phyloP scores from a whole-genome alignment of 2,329 filamentous ascomycete species.

The Trichoderma arundinaceum region DNA sequence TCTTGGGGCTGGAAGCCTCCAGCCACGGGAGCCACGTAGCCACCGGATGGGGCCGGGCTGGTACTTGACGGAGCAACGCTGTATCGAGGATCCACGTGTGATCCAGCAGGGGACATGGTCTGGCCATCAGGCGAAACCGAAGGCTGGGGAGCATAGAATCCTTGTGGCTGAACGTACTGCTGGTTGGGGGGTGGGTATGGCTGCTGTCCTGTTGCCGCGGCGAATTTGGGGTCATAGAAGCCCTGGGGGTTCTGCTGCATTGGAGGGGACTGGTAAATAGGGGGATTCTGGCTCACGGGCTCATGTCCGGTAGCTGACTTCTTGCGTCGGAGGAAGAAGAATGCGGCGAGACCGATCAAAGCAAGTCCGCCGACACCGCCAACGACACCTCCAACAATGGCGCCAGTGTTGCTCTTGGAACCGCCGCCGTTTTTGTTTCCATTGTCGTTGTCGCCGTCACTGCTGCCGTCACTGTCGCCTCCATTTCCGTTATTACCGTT shows the following conservation, averaged over 20 bases:
- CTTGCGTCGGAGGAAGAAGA: slow-evolving; percentile 44
- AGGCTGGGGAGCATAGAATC: slow-evolving; percentile 23
- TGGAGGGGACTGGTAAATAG: slow-evolving; percentile 34
- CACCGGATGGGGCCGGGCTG: slow-evolving; percentile 34
- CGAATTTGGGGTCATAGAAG: slow-evolving; percentile 42
- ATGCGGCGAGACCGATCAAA: slow-evolving; percentile 40
- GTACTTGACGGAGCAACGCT: slow-evolving; percentile 34
- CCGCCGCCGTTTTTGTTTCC: slow-evolving; percentile 19
- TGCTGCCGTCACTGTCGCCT: slow-evolving; percentile 13
- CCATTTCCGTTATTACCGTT: slow-evolving; percentile 16
- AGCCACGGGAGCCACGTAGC: slow-evolving; percentile 33
- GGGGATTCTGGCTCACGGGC: slow-evolving; percentile 31
- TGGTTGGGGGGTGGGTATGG: slow-evolving; percentile 36
- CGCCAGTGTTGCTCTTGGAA: slow-evolving; percentile 37
- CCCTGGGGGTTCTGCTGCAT: slow-evolving; percentile 32
- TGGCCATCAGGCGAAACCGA: slow-evolving; percentile 10
- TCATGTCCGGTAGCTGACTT: slow-evolving; percentile 34
- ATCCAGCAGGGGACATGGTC: slow-evolving; percentile 25
- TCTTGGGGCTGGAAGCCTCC: slow-evolving; percentile 38
- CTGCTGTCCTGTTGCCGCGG: slow-evolving; percentile 28
- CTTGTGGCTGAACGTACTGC: slow-evolving; percentile 35
- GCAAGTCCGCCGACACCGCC: slow-evolving; percentile 46
- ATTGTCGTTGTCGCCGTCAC: background rate
- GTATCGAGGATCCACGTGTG: slow-evolving; percentile 37
- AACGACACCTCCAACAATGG: slow-evolving; percentile 49